These are phyloP conservation scores for Leishmania major DNA, from an alignment of 208 protist species.

Conservation along the genomic window DNA sequence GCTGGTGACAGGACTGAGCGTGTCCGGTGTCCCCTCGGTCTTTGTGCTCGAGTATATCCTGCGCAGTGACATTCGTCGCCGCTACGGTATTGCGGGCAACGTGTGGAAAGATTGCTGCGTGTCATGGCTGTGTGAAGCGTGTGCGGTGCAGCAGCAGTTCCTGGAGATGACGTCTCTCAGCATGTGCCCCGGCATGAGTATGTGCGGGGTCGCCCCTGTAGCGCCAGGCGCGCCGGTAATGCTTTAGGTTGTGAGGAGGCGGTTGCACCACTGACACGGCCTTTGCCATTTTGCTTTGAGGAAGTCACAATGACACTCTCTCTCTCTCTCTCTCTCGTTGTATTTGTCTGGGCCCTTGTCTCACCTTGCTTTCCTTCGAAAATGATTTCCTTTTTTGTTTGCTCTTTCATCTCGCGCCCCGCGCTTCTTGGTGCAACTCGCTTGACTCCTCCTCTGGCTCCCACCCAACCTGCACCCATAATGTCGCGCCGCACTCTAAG, in stretches of 20 bases:
- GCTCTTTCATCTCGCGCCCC: neutral
- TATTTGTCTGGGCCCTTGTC: neutral
- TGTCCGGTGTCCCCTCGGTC: neutral
- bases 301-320: neutral
- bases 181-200: conserved; percentile 50
- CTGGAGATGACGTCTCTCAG: conserved; percentile 57
- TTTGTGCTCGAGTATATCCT: conserved; percentile 19
- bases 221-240: conserved; percentile 29
- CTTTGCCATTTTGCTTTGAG: neutral
- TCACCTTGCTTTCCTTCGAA: neutral
- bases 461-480: no score
- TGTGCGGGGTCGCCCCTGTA: conserved; percentile 20
- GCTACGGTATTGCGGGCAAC: conserved; percentile 34
- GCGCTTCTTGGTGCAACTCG: neutral
- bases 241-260: neutral
- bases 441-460: no score
- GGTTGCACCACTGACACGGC: neutral
- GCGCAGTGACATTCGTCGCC: conserved; percentile 19
- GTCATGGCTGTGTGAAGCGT: conserved; percentile 37
- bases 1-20: neutral
- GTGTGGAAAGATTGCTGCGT: conserved; percentile 19
- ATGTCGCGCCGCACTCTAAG: neutral
- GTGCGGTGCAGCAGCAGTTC: conserved; percentile 57
- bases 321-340: neutral
- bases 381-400: neutral